Evolutionary conservation across 2,329 filamentous ascomycete species (phyloP), one percentile per base, ranked within the genome.

Genomic region (Sporothrix inflata): DNA sequence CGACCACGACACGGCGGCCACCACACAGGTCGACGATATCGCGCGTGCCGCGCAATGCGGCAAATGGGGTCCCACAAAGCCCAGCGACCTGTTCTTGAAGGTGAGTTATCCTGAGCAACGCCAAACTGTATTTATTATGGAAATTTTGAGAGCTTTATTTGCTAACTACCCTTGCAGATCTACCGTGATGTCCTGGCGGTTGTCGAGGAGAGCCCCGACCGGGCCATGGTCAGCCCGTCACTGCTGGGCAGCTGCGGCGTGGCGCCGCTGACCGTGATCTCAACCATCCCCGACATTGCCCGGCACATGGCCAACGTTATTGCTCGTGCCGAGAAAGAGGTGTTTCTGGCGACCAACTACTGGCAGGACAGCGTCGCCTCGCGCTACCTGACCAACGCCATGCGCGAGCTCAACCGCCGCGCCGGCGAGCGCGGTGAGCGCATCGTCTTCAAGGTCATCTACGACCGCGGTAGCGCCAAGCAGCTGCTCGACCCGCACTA

Each of bases 301-400:
- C 85, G 91, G 0, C 92, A 94, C 79, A 91, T 93, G 82, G 89
- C 91, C 1, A 94, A 94, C 75, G 83, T 93, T 24, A 94, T 95
- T 45, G 91, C 87, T 2, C 85, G 90, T 4, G 92, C 92, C 0
- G 85, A 93, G 76, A 86, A 86, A 45, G 92, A 95, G 76, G 88
- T 95, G 0, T 89, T 92, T 71, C 82, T 94, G 11, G 90, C 90
- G 0, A 94, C 92, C 0, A 94, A 93, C 76, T 93, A 89, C 77
- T 94, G 92, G 92, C 87, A 90, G 73, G 85, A 89, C 55, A 91
- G 91, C 0, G 85, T 90, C 9, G 91, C 92, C 0, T 90, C 90
- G 55, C 86, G 84, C 5, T 85, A 92, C 67, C 85, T 94, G 57
- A 91, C 88, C 3, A 86, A 92, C 77, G 90, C 90, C 0, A 83